Base-by-base conservation (phyloP, 1,284 basidiomycete species). In the Microbotryum scabiosae region DNA sequence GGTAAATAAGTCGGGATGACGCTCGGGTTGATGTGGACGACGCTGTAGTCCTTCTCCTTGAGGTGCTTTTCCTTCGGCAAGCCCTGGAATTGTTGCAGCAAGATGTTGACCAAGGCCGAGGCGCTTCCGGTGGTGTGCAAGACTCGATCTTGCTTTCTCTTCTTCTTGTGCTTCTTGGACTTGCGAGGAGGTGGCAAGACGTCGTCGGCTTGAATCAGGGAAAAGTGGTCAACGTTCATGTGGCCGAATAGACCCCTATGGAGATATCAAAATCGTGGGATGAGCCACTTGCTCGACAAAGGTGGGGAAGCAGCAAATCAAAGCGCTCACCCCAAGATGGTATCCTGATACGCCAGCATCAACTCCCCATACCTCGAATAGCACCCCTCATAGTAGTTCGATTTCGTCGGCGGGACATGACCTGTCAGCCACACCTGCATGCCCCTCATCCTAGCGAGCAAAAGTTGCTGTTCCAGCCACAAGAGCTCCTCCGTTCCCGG, bases 1-100 rank as follows among this genome's bases (percentile, higher is more conserved):
- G 92, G 90, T 51, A 88, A 76, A 75, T 88, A 94, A 54, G 90
- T 90, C n/a, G 91, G 91, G 58, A 94, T 86, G 32, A 93, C 83
- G 49, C 86, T 82, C 9, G 89, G 86, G 44, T 82, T 81, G 36
- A 89, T 85, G 71, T 88, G 89, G 65, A 90, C 81, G 25, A 87
- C 83, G 5, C 81, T 82, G 70, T 85, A 88, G 68, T 86, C 80
- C 71, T 82, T 63, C 80, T 85, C 85, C 76, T 85, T 83, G 30
- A 50, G n/a, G 52, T 61, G 59, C 10, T 48, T 25, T 8, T 23
- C 18, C 21, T 51, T 28, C 4, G 67, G 67, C 1, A 70, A 58
- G 9, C 41, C 58, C 4, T 54, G 23, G 60, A 61, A 68, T 5
- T 52, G 28, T 9, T 47, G 28, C 46, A 56, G 56, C 14, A 69